Evolutionary conservation across 306 rosid genomes (phyloP).

Genomic region (Dryas octopetala): DNA sequence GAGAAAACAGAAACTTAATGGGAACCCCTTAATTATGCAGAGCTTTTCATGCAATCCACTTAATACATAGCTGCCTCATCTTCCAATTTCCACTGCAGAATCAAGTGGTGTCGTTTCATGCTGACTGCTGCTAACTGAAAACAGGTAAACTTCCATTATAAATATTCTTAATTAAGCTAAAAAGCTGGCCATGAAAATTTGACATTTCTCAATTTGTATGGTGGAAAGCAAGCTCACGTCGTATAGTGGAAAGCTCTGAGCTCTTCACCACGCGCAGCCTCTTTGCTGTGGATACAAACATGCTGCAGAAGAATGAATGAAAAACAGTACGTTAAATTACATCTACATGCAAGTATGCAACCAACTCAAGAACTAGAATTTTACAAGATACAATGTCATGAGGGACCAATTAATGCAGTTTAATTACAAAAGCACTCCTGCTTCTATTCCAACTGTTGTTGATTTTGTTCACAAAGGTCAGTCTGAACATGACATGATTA

Average conservation of each 20-base stretch:
- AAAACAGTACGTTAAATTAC: no score
- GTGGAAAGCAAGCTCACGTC: constrained; percentile 5
- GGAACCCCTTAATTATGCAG: constrained; percentile 14
- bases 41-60: constrained; percentile 10
- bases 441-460: no score
- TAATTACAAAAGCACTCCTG: no score
- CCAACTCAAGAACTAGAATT: background rate
- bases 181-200: background rate
- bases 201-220: background rate
- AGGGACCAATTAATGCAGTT: background rate
- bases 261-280: constrained; percentile 36
- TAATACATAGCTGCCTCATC: constrained; percentile 8
- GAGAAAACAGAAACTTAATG: background rate
- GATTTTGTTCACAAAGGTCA: no score
- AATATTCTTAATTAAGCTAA: background rate
- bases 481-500: no score
- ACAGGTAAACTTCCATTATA: constrained; percentile 16
- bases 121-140: constrained; percentile 25
- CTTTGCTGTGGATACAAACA: constrained; percentile 38
- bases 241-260: constrained; percentile 25
- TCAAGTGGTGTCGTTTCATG: constrained; percentile 31
- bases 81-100: constrained; percentile 14
- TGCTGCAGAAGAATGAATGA: constrained; percentile 13
- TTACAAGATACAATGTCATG: background rate
- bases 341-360: no score